These are phyloP conservation scores for Pneumocystis jirovecii DNA, from an alignment of 1,139 yeast genomes.

Conservation along the genomic window DNA sequence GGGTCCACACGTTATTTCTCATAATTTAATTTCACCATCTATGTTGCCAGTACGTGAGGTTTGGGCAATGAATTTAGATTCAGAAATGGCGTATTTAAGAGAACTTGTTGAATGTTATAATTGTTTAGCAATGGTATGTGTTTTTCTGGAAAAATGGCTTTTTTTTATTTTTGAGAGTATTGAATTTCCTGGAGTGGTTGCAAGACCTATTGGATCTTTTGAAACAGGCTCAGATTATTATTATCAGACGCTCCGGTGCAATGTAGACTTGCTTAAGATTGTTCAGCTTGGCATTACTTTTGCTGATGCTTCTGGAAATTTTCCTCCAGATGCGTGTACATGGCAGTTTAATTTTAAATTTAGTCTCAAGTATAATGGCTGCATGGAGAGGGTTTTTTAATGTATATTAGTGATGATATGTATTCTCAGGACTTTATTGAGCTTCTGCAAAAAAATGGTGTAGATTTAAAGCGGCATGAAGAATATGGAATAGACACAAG, in stretches of 20 bases:
- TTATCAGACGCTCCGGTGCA: slow-evolving; percentile 84
- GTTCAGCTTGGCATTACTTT: slow-evolving; percentile 81
- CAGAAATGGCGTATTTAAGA: slow-evolving; percentile 63
- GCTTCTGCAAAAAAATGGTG: slow-evolving; percentile 63
- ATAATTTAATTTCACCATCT: not conserved
- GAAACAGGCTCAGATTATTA: slow-evolving; percentile 84
- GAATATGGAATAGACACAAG: slow-evolving; percentile 65
- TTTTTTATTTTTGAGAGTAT: slow-evolving; percentile 36
- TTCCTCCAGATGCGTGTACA: slow-evolving; percentile 48
- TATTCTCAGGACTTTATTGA: slow-evolving; percentile 63
- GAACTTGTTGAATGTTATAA: slow-evolving; percentile 55
- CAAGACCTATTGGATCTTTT: slow-evolving; percentile 93
- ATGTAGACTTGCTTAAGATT: slow-evolving; percentile 71
- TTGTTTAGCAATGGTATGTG: slow-evolving; percentile 39
- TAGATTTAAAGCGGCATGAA: slow-evolving; percentile 64
- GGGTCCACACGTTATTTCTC: not conserved
- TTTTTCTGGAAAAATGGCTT: not conserved
- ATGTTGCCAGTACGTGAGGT: slow-evolving; percentile 33
- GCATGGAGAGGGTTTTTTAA: slow-evolving; percentile 8
- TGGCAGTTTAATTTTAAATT: slow-evolving; percentile 93
- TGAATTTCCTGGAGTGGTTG: slow-evolving; percentile 91
- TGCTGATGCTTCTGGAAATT: slow-evolving; percentile 61
- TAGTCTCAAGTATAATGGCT: slow-evolving; percentile 30
- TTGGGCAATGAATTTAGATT: slow-evolving; percentile 73
- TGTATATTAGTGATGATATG: slow-evolving; percentile 41